phyloP scores from a whole-genome alignment of 805 yeast genomes.

The Yarrowia bubula region DNA sequence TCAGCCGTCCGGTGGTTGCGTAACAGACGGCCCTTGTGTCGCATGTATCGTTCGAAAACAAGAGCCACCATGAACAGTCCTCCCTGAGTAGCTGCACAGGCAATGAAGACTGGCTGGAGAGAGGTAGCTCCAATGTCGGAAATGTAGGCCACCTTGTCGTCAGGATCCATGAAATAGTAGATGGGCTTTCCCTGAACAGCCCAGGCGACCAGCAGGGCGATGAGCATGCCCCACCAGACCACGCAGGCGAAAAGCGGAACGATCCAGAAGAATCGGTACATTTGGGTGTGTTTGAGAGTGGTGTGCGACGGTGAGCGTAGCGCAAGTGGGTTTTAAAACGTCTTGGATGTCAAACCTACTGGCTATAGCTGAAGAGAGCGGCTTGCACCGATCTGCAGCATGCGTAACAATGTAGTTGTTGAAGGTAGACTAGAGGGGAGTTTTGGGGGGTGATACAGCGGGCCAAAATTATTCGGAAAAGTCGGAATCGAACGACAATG shows the following conservation, averaged over 20 bases:
- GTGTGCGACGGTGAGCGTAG: neutral
- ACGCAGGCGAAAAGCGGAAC: constrained; percentile 65
- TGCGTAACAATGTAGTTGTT: constrained; percentile 14
- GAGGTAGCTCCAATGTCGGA: constrained; percentile 88
- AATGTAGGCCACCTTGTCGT: constrained; percentile 56
- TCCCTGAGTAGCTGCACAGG: constrained; percentile 76
- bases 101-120: constrained; percentile 77
- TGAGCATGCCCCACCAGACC: constrained; percentile 91
- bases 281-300: neutral
- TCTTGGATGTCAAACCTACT: neutral
- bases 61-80: constrained; percentile 65
- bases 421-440: too few relatives aligned
- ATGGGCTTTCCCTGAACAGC: constrained; percentile 74
- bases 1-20: constrained; percentile 50
- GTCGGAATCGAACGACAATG: neutral
- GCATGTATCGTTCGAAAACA: constrained; percentile 58
- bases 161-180: constrained; percentile 53
- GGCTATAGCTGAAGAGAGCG: constrained; percentile 12
- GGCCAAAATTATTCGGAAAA: too few relatives aligned
- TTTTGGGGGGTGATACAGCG: too few relatives aligned
- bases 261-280: constrained; percentile 36
- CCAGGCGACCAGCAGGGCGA: constrained; percentile 77
- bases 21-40: constrained; percentile 56
- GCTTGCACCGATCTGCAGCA: constrained; percentile 16
- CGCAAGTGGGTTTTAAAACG: constrained; percentile 9